A percentile compares a stretch with the other conserved stretches of the same genome.
These are phyloP conservation scores for Gliomastix tumulicola DNA, from an alignment of 2,329 filamentous ascomycete genomes.

Conservation along the genomic window DNA sequence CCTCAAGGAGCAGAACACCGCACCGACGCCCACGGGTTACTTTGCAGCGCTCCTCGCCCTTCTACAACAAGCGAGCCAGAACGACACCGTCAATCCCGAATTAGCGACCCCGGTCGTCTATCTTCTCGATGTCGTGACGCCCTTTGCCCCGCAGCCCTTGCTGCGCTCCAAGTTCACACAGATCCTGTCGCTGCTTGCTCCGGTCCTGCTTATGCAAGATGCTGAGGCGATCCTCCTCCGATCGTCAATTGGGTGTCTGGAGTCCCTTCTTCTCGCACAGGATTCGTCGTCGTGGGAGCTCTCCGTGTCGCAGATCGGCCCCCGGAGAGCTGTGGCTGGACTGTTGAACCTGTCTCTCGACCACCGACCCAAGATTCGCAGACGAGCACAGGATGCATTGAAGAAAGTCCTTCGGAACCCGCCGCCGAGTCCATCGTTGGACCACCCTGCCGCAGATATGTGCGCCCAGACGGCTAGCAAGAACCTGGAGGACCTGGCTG, in stretches of 20 bases:
- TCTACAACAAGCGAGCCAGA: slow-evolving; percentile 67
- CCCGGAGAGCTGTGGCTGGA: slow-evolving; percentile 79
- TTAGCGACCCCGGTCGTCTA: slow-evolving; percentile 85
- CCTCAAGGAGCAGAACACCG: slow-evolving; percentile 78
- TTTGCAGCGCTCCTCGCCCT: slow-evolving; percentile 92
- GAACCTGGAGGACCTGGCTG: slow-evolving; percentile 68
- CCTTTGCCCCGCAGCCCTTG: slow-evolving; percentile 75
- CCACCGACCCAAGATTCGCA: slow-evolving; percentile 85
- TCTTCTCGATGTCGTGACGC: slow-evolving; percentile 86
- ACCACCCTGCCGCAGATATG: slow-evolving; percentile 93
- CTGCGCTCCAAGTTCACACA: slow-evolving; percentile 92
- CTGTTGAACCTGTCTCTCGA: slow-evolving; percentile 81
- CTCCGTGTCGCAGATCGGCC: slow-evolving; percentile 74
- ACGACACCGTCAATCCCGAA: slow-evolving; percentile 69
- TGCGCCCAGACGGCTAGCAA: slow-evolving; percentile 86
- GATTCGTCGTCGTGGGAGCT: slow-evolving; percentile 85
- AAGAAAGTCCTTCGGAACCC: slow-evolving; percentile 76
- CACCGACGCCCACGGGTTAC: slow-evolving; percentile 81
- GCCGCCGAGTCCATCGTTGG: slow-evolving; percentile 83
- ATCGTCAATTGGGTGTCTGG: slow-evolving; percentile 86
- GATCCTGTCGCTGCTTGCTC: slow-evolving; percentile 81
- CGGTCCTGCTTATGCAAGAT: slow-evolving; percentile 70
- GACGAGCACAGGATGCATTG: slow-evolving; percentile 85
- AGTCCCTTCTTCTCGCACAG: slow-evolving; percentile 85
- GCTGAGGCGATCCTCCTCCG: slow-evolving; percentile 82